phyloP scores from a whole-genome alignment of 1,284 basidiomycete species.

The Cutaneotrichosporon mucoides region DNA sequence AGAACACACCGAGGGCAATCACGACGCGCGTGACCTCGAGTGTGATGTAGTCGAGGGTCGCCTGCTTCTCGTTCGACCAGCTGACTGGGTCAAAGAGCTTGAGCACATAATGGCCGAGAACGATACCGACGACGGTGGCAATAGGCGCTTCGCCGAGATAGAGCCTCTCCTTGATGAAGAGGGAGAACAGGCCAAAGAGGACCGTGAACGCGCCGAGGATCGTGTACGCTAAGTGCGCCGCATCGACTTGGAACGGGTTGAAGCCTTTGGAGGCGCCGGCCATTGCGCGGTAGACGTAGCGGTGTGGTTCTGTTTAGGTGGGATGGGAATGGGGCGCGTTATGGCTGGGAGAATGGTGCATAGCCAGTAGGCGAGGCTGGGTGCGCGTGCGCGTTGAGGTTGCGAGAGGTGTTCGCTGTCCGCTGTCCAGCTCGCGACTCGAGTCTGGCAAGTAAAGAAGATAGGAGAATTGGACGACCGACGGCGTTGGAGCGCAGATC shows the following conservation, averaged over 20 bases:
- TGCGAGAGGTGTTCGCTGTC: too few species aligned
- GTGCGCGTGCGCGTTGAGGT: too few species aligned
- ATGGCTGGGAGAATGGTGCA: not conserved
- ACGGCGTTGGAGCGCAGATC: too few species aligned
- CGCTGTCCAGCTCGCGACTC: too few species aligned
- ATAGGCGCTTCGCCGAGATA: constrained; percentile 97
- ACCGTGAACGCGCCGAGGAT: constrained; percentile 78
- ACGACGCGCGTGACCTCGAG: constrained; percentile 93
- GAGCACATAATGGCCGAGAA: constrained; percentile 81
- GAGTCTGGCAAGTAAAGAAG: too few species aligned
- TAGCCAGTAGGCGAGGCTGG: not conserved
- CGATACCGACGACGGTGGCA: constrained; percentile 91
- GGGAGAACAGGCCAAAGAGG: constrained; percentile 77
- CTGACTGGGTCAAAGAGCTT: constrained; percentile 77
- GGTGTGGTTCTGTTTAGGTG: not conserved
- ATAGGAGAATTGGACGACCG: too few species aligned
- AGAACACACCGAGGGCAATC: constrained; percentile 95
- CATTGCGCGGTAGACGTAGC: not conserved
- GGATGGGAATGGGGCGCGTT: not conserved
- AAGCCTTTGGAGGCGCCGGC: constrained; percentile 23
- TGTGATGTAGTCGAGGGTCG: constrained; percentile 65
- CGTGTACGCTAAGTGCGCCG: constrained; percentile 61
- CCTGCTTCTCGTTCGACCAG: constrained; percentile 62
- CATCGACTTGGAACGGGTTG: constrained; percentile 47
- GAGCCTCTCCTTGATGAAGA: constrained; percentile 85